Percentiles rank a stretch among this genome's conserved stretches.
These are phyloP conservation scores for Hippophae rhamnoides DNA, from an alignment of 306 rosid genomes.

Conservation along the genomic window DNA sequence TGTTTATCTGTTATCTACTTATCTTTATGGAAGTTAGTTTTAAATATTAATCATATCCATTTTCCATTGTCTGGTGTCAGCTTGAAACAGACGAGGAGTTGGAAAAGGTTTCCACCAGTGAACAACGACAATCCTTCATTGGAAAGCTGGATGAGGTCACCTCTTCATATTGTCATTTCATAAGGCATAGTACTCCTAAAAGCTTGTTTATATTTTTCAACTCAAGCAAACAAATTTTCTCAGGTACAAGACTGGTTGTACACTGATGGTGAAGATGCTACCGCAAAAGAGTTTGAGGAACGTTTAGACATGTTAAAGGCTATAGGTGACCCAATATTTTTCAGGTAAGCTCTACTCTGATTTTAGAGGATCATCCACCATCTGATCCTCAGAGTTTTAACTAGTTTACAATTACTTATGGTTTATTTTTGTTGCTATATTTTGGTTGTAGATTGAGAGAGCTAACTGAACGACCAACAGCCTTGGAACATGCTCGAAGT, in stretches of 20 bases:
- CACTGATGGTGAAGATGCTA: constrained; percentile 94
- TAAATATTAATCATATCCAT: neutral
- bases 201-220: constrained; percentile 5
- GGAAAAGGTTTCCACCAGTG: constrained; percentile 56
- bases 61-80: constrained; percentile 32
- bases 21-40: neutral
- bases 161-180: constrained; percentile 16
- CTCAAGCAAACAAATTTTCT: constrained; percentile 16
- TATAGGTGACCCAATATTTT: constrained; percentile 79
- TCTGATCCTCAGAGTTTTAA: neutral
- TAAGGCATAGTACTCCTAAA: neutral
- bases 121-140: constrained; percentile 63
- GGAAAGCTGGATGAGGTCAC: constrained; percentile 89
- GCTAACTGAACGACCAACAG: constrained; percentile 69
- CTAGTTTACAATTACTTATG: neutral
- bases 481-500: constrained; percentile 52
- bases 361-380: neutral
- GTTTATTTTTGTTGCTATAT: constrained; percentile 2
- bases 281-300: constrained; percentile 74
- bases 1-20: neutral
- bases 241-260: constrained; percentile 98
- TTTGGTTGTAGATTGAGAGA: constrained; percentile 65
- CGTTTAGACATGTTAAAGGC: constrained; percentile 61
- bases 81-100: constrained; percentile 68
- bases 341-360: constrained; percentile 42